Conservation (phyloP, 2,329 filamentous ascomycete genomes). For the Ophiostoma pallidulum region DNA sequence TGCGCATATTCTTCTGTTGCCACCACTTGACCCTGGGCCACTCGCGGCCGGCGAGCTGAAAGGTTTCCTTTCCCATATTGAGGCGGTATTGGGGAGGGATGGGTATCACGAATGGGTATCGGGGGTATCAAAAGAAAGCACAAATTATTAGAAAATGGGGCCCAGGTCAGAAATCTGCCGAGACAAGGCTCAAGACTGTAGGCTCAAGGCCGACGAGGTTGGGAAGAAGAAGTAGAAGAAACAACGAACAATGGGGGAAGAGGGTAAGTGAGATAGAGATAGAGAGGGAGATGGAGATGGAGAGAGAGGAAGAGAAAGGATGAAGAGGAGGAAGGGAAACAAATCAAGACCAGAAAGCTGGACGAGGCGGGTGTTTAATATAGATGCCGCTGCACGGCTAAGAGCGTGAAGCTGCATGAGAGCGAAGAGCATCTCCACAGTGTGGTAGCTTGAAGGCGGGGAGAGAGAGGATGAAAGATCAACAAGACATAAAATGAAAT, state of each 20-base stretch:
- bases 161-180: neutral
- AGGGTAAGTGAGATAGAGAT: neutral
- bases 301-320: neutral
- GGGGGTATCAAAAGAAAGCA: neutral
- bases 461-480: too few relatives aligned
- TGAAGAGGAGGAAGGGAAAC: neutral
- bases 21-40: conserved; percentile 24
- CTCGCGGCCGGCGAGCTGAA: conserved; percentile 19
- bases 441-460: neutral
- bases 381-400: too few relatives aligned
- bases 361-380: conserved; percentile 8
- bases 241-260: neutral
- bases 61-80: conserved; percentile 19
- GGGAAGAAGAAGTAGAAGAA: neutral
- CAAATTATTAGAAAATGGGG: neutral
- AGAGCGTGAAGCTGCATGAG: neutral
- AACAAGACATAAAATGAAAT: too few relatives aligned
- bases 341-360: neutral
- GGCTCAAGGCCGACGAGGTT: neutral
- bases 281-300: neutral
- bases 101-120: too few relatives aligned
- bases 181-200: neutral
- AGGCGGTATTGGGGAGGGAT: neutral
- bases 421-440: conserved; percentile 1
- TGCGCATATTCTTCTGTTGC: conserved; percentile 23